phyloP scores from a whole-genome alignment of 345 rosid genomes.

The Lepidium didymum region DNA sequence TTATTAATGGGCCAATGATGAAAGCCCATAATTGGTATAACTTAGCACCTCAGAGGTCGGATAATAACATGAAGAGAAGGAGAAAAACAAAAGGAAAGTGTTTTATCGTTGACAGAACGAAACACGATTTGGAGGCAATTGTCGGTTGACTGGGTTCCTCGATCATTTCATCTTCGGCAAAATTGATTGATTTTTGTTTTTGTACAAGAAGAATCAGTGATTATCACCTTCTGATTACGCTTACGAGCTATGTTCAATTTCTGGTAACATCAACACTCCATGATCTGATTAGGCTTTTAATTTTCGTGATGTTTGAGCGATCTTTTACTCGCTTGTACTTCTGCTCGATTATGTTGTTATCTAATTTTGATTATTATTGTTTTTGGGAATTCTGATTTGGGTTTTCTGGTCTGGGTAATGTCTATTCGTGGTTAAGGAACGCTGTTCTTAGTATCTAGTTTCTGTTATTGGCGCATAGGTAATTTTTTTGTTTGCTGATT shows the following conservation, averaged over 20 bases:
- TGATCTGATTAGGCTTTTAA: neutral
- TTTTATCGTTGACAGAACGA: too few relatives aligned
- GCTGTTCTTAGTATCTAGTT: neutral
- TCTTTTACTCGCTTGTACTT: neutral
- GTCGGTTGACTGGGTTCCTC: too few relatives aligned
- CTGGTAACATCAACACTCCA: slow-evolving; percentile 42
- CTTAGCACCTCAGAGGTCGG: neutral
- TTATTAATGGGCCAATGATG: neutral
- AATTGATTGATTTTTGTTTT: too few relatives aligned
- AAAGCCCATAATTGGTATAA: neutral
- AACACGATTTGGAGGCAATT: too few relatives aligned
- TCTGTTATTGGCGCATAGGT: neutral
- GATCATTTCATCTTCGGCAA: too few relatives aligned
- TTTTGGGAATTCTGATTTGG: neutral
- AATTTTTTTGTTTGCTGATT: neutral
- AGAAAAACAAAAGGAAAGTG: too few relatives aligned
- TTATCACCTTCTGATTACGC: too few relatives aligned
- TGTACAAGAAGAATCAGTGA: too few relatives aligned
- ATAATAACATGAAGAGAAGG: neutral
- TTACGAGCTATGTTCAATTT: slow-evolving; percentile 58
- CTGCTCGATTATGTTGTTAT: neutral
- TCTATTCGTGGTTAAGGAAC: neutral
- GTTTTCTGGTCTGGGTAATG: neutral
- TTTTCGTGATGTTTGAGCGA: neutral
- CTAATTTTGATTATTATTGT: neutral